Evolutionary conservation across 1,284 basidiomycete species (phyloP), one percentile per base, ranked within the genome.

Genomic region (Naganishia albida): DNA sequence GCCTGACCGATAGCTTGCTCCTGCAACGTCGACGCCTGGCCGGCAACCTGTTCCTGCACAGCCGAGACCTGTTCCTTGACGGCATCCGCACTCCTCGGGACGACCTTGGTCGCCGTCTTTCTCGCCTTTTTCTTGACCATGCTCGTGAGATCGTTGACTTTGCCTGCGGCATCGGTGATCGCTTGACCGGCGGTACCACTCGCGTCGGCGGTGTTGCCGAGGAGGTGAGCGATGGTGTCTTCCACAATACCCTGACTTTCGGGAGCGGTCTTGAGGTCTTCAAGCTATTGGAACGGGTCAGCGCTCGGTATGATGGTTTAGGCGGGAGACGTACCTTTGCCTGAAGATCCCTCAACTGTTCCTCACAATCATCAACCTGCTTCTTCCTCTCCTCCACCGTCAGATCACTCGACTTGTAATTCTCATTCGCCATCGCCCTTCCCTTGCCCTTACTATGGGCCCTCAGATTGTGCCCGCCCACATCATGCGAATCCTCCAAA

Each of bases 101-200:
- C 68, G 66, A 62, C 62, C 15, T 68, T 70, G 68, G 82, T 81
- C 23, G 77, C 77, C 38, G 76, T 66, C 63, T 83, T 84, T 74
- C 86, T 87, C 78, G 89, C 91, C 82, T 91, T 92, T 82, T 91
- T 93, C 74, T 88, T 87, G 28, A 91, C 88, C 75, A 90, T 87
- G 13, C 84, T 83, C 4, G 89, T 92, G 51, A 93, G 80, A 72
- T 93, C 90, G 72, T 90, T 90, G 39, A 93, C 86, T 13, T 81
- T 73, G 16, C 75, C 72, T 18, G 74, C 78, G 63, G 71, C 70
- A 40, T 55, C 62, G 53, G 65, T 46, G 46, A 64, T 43, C 12
- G 69, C 60, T 30, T 64, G 86, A 86, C 34, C 90, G 80, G 69
- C 86, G 25, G 80, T 87, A 62, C 88, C 73, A 25, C 82, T 85